A percentile compares a stretch with the other conserved stretches of the same genome.
Conservation (phyloP, 257 asterid species). For the Forsythia viridissima region DNA sequence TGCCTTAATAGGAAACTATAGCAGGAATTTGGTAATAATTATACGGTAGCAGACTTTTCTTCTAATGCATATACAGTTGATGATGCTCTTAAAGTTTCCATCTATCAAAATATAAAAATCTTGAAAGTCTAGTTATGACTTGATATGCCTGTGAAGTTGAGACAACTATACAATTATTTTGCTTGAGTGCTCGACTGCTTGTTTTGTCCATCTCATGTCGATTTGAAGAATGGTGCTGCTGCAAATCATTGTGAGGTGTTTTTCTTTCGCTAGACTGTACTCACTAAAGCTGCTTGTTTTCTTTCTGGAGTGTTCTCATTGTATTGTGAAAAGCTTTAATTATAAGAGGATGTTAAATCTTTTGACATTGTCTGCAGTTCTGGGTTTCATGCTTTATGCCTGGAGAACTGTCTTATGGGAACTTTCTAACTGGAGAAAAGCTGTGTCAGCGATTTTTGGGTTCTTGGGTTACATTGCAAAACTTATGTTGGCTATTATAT, state of each 20-base stretch:
- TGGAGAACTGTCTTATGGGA: conserved; percentile 97
- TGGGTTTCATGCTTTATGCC: conserved; percentile 61
- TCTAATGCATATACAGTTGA: neutral
- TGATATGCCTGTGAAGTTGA: neutral
- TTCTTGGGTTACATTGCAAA: conserved; percentile 52
- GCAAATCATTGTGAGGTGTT: neutral
- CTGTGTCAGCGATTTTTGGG: conserved; percentile 29
- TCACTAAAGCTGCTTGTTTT: neutral
- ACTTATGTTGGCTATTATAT: conserved; percentile 51
- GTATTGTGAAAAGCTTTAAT: neutral
- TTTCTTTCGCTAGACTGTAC: neutral
- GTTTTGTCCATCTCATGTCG: neutral
- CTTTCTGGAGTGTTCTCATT: neutral
- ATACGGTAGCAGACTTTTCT: neutral
- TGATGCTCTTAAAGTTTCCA: neutral
- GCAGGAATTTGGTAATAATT: neutral
- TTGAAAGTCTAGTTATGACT: neutral
- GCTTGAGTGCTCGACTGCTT: neutral
- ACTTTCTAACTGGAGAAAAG: conserved; percentile 68
- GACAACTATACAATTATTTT: neutral
- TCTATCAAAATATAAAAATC: neutral
- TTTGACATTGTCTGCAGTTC: conserved; percentile 45
- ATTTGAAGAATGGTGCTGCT: neutral
- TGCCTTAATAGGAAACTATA: neutral
- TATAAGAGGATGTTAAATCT: neutral